Percentiles rank a stretch among this genome's conserved stretches.
Conservation (phyloP, 2,329 filamentous ascomycete species). For the Xylariales sp. region DNA sequence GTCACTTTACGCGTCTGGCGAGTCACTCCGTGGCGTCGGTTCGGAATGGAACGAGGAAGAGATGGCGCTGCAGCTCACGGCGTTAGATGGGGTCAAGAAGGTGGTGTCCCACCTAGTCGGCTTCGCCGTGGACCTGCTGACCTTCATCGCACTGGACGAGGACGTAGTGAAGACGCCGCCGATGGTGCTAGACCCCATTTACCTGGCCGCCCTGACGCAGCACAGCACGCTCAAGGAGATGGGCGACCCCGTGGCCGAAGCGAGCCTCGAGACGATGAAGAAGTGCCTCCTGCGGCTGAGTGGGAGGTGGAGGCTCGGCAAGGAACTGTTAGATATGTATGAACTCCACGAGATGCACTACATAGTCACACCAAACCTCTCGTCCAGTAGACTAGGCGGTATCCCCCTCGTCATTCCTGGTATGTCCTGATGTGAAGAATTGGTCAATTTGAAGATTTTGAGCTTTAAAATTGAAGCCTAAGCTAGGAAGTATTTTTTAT, state of each 20-base stretch:
- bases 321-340: conserved; percentile 6
- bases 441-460: too few relatives aligned
- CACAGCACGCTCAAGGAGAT: background rate
- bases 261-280: conserved; percentile 4
- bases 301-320: conserved; percentile 11
- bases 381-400: conserved; percentile 1
- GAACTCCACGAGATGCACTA: conserved; percentile 4
- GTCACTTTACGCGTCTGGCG: conserved; percentile 2
- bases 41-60: conserved; percentile 6
- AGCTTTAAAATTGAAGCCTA: too few relatives aligned
- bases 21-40: background rate
- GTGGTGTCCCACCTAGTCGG: conserved; percentile 8
- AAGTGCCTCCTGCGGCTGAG: conserved; percentile 9
- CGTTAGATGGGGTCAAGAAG: conserved; percentile 8
- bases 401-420: conserved; percentile 1
- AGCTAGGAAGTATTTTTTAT: too few relatives aligned
- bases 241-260: background rate
- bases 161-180: conserved; percentile 12
- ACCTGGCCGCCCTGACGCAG: conserved; percentile 8
- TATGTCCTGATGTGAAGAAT: background rate
- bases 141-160: conserved; percentile 7
- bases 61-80: conserved; percentile 7
- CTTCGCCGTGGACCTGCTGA: conserved; percentile 8
- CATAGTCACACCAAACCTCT: conserved; percentile 2
- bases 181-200: conserved; percentile 13